Percentiles rank a stretch among this genome's conserved stretches.
phyloP scores from a whole-genome alignment of 2,329 filamentous ascomycete species.

The Rhinocladiella mackenziei region DNA sequence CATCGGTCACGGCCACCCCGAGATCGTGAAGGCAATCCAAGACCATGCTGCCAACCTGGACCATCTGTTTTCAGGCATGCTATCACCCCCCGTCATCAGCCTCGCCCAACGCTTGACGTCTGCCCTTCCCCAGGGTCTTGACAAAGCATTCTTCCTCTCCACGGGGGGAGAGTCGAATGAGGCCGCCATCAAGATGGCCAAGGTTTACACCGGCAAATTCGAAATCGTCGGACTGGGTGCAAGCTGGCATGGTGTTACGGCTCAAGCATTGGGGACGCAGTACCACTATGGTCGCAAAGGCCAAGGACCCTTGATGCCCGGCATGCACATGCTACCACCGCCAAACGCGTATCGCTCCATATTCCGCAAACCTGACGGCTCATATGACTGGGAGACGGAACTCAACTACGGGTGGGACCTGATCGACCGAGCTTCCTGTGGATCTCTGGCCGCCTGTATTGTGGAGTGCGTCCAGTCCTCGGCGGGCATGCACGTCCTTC shows the following conservation, averaged over 20 bases:
- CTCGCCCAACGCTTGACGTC: conserved; percentile 50
- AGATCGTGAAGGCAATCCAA: conserved; percentile 53
- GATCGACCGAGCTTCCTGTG: conserved; percentile 57
- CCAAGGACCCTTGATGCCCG: conserved; percentile 50
- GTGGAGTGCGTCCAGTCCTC: conserved; percentile 58
- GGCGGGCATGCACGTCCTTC: conserved; percentile 58
- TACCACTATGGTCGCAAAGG: conserved; percentile 53
- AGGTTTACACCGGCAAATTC: conserved; percentile 60
- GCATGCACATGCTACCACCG: conserved; percentile 55
- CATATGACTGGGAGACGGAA: conserved; percentile 63
- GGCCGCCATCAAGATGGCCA: conserved; percentile 62
- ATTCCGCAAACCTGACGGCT: conserved; percentile 57
- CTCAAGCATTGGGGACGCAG: conserved; percentile 49
- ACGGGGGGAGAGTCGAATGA: conserved; percentile 58
- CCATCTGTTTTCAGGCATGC: conserved; percentile 58
- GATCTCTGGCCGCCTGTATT: conserved; percentile 61
- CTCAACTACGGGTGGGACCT: conserved; percentile 60
- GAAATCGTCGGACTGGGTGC: conserved; percentile 59
- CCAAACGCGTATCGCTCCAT: conserved; percentile 60
- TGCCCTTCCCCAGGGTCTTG: conserved; percentile 48
- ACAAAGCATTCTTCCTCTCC: conserved; percentile 56
- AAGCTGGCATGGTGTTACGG: conserved; percentile 61
- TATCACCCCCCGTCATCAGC: conserved; percentile 55
- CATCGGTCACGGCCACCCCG: conserved; percentile 55
- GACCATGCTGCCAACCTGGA: conserved; percentile 52